A percentile compares a stretch with the other conserved stretches of the same genome.
These are phyloP conservation scores for Scorias spongiosa DNA, from an alignment of 2,329 filamentous ascomycete genomes.

Conservation along the genomic window DNA sequence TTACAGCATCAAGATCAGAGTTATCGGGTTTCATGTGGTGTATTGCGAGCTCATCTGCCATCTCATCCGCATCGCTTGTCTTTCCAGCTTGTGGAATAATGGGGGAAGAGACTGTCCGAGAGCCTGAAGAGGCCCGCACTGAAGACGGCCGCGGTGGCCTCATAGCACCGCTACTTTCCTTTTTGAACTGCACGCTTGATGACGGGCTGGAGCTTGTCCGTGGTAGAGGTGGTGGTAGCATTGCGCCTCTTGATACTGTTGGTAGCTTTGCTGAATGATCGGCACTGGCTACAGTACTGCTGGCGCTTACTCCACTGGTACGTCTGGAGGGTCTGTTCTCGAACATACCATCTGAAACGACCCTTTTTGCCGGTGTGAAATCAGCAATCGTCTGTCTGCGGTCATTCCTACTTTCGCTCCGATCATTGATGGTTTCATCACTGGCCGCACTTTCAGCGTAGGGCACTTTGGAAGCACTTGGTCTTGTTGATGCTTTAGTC, in stretches of 20 bases:
- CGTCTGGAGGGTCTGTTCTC: slow-evolving; percentile 14
- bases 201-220: neutral
- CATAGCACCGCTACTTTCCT: slow-evolving; percentile 7
- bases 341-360: slow-evolving; percentile 15
- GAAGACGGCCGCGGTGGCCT: too few relatives aligned
- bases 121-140: too few relatives aligned
- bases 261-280: neutral
- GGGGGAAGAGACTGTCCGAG: too few relatives aligned
- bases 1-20: slow-evolving; percentile 34
- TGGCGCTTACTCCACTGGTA: slow-evolving; percentile 16
- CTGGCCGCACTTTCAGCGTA: slow-evolving; percentile 12
- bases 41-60: too few relatives aligned
- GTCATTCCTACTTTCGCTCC: slow-evolving; percentile 6
- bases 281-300: slow-evolving; percentile 5
- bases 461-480: neutral
- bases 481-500: slow-evolving; percentile 1
- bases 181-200: slow-evolving; percentile 11
- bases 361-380: slow-evolving; percentile 13
- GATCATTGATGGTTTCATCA: slow-evolving; percentile 11
- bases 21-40: slow-evolving; percentile 5
- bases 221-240: neutral
- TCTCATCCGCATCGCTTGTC: too few relatives aligned
- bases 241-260: neutral
- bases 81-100: too few relatives aligned
- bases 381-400: slow-evolving; percentile 25